These are phyloP conservation scores for Argentina anserina DNA, from an alignment of 306 rosid genomes.

Conservation along the genomic window DNA sequence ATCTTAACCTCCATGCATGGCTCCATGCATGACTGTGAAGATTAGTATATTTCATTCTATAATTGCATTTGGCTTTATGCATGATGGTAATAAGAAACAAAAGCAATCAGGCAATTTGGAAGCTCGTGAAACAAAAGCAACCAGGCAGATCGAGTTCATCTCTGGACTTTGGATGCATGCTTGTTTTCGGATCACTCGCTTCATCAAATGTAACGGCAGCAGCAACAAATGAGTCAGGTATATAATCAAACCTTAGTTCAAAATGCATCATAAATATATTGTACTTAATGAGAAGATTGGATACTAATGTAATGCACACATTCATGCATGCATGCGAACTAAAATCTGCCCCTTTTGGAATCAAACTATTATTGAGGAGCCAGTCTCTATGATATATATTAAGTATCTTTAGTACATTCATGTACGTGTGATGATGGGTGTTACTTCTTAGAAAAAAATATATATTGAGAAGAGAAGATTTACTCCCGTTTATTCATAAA, in stretches of 20 bases:
- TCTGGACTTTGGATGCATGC: neutral
- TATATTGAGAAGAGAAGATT: too few species aligned
- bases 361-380: too few species aligned
- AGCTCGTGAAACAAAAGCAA: neutral
- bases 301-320: too few species aligned
- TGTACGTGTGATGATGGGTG: too few species aligned
- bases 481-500: too few species aligned
- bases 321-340: too few species aligned
- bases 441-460: too few species aligned
- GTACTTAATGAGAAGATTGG: neutral
- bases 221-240: neutral
- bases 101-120: neutral
- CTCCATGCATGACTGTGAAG: neutral
- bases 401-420: too few species aligned
- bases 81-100: neutral
- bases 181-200: constrained; percentile 12
- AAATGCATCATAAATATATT: neutral
- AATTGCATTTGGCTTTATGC: neutral
- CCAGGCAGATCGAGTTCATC: too few species aligned
- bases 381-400: too few species aligned
- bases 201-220: neutral
- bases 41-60: neutral
- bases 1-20: neutral
- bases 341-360: too few species aligned
- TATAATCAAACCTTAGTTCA: neutral